Evolutionary conservation across 2,329 filamentous ascomycete genomes (phyloP).

Genomic region (Emmonsiellopsis sp.): DNA sequence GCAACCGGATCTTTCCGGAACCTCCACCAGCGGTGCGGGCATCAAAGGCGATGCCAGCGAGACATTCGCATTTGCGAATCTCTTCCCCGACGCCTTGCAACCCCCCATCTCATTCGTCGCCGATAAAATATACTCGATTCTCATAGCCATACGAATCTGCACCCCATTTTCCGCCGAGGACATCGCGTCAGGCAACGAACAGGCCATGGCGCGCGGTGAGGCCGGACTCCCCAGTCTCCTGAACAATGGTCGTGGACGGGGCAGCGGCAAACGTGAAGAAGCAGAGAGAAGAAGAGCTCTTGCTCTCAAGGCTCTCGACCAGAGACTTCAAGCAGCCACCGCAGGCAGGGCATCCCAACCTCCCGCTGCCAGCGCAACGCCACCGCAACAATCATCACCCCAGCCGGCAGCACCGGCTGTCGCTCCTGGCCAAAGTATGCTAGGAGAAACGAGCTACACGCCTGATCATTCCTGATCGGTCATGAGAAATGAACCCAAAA

Average conservation of each 20-base stretch:
- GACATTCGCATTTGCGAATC: conserved; percentile 90
- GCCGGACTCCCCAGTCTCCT: conserved; percentile 52
- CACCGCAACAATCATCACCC: conserved; percentile 29
- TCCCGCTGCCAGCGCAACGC: conserved; percentile 23
- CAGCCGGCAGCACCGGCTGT: conserved; percentile 49
- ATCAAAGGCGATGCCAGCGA: conserved; percentile 89
- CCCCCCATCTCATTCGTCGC: conserved; percentile 66
- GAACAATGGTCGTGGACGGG: conserved; percentile 36
- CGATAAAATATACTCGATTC: conserved; percentile 61
- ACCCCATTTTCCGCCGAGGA: conserved; percentile 78
- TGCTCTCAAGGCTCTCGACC: conserved; percentile 84
- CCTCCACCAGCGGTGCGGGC: conserved; percentile 43
- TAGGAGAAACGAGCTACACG: conserved; percentile 63
- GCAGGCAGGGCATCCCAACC: conserved; percentile 38
- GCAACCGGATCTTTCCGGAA: conserved; percentile 46
- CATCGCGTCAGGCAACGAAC: conserved; percentile 62
- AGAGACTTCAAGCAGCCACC: conserved; percentile 79
- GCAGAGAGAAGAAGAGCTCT: conserved; percentile 82
- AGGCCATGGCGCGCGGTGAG: conserved; percentile 57
- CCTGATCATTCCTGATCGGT: conserved; percentile 46
- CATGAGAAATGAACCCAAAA: not conserved
- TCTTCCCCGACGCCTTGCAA: conserved; percentile 81
- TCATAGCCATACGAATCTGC: conserved; percentile 70
- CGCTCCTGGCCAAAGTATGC: conserved; percentile 47
- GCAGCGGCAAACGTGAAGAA: conserved; percentile 70